Base-by-base conservation (phyloP, 257 asterid genomes). In the Ocimum tenuiflorum region DNA sequence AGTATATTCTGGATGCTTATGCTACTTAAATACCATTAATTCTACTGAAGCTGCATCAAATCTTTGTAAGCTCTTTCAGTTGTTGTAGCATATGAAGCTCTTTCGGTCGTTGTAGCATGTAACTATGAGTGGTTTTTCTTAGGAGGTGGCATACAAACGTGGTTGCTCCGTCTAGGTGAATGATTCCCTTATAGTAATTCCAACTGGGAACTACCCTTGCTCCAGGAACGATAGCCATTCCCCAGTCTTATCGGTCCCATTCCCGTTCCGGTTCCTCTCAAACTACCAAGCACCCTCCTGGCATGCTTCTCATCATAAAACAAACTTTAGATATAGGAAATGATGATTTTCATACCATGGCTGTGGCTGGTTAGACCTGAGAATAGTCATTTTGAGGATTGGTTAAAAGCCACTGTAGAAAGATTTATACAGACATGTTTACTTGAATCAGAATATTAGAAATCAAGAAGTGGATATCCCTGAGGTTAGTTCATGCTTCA, bases 21-120 rank as follows among this genome's bases (percentile, higher is more conserved):
- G 33, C 23, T 38, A 27, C 55, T 46, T 48, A 36, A 20, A 64
- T 69, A 54, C 51, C 71, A 41, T 39, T 46, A 33, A 49, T 67
- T 48, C 31, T 43, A 33, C 63, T 63, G 50, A 49, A 43, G 64
- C 60, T 64, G 55, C 47, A 13, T 49, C 46, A 23, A 7, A 36
- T 48, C 24, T 43, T 8, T 1, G 39, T 56, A 14, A 6, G 58
- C 31, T 22, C 35, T 57, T 38, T 39, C 61, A n/a, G n/a, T n/a
- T 69, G 14, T n/a, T 53, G 23, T 61, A 6, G 46, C 10, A 9
- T 11, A 12, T 39, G 4, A n/a, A n/a, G n/a, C n/a, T n/a, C n/a
- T n/a, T n/a, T n/a, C n/a, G n/a, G n/a, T n/a, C n/a, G n/a, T n/a
- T 53, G 24, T 18, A 18, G 65, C 61, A 33, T 23, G 56, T 36